These are phyloP conservation scores for Rhynchospora tenuis DNA, from an alignment of 176 grass and related monocot genomes.

Conservation along the genomic window DNA sequence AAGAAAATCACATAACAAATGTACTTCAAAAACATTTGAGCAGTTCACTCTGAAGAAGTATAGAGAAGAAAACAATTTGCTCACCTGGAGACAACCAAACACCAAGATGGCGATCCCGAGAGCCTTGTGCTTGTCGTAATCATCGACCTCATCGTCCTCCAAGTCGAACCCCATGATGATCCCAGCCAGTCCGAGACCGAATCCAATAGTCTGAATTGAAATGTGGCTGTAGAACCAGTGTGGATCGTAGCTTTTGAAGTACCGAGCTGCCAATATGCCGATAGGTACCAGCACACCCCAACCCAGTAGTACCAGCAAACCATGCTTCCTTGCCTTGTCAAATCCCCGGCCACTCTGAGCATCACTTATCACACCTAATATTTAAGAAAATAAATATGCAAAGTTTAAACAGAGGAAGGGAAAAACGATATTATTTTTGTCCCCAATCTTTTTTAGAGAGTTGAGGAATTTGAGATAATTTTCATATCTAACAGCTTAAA, in stretches of 20 bases:
- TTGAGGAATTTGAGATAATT: background rate
- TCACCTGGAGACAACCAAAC: constrained; percentile 62
- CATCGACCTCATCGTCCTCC: constrained; percentile 30
- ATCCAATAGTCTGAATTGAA: constrained; percentile 43
- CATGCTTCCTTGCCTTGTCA: constrained; percentile 38
- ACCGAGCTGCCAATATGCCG: constrained; percentile 58
- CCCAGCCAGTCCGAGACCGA: constrained; percentile 37
- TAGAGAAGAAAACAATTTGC: background rate
- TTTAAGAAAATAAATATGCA: background rate
- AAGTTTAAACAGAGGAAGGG: background rate
- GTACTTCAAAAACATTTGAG: background rate
- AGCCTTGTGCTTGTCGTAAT: constrained; percentile 54
- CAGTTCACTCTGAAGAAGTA: background rate
- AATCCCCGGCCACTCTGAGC: background rate
- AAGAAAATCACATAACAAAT: background rate
- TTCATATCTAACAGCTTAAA: background rate
- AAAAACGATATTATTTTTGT: background rate
- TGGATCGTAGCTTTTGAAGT: constrained; percentile 59
- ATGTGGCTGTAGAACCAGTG: constrained; percentile 80
- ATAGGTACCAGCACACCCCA: constrained; percentile 82
- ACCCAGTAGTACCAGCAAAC: constrained; percentile 48
- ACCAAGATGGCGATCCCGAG: constrained; percentile 58
- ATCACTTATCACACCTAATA: background rate
- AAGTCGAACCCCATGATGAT: constrained; percentile 61
- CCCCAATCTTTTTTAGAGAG: background rate